Percentiles rank a stretch among this genome's conserved stretches.
Evolutionary conservation across 2,329 filamentous ascomycete genomes (phyloP).

Genomic region (Cercospora sp.): DNA sequence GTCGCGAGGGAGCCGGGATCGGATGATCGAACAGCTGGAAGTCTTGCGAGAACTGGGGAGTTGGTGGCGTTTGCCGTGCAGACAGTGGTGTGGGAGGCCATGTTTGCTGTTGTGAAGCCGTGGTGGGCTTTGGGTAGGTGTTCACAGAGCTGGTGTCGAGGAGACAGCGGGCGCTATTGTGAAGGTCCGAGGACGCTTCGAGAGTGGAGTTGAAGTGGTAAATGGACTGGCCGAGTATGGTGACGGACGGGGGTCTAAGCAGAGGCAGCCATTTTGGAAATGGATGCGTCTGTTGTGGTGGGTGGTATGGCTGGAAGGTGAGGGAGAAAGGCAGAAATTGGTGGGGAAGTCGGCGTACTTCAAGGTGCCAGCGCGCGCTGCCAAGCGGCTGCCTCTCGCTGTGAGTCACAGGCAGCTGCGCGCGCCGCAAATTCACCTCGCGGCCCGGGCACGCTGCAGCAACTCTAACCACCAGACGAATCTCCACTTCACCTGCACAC

Average conservation of each 20-base stretch:
- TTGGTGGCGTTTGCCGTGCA: conserved; percentile 52
- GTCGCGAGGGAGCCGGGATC: conserved; percentile 45
- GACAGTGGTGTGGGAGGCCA: conserved; percentile 68
- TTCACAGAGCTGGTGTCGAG: conserved; percentile 55
- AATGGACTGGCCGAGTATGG: conserved; percentile 33
- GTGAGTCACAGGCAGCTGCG: conserved; percentile 1
- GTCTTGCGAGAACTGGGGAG: conserved; percentile 60
- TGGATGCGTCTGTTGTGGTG: conserved; percentile 32
- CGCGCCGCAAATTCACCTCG: not conserved
- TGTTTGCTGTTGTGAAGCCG: conserved; percentile 73
- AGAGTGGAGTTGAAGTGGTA: conserved; percentile 31
- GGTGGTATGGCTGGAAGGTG: conserved; percentile 23
- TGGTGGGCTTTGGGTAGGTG: conserved; percentile 77
- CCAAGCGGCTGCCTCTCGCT: not conserved
- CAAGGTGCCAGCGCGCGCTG: not conserved
- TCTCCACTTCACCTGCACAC: not conserved
- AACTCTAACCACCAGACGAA: not conserved
- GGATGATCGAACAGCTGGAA: conserved; percentile 70
- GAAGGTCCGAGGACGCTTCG: conserved; percentile 38
- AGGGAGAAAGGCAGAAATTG: conserved; percentile 14
- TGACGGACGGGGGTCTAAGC: conserved; percentile 34
- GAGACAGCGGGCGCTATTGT: conserved; percentile 35
- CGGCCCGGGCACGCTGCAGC: not conserved
- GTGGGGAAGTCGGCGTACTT: not conserved
- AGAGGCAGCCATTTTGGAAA: conserved; percentile 39